phyloP scores from a whole-genome alignment of 78 protist genomes.

The Anaeramoeba flamelloides region DNA sequence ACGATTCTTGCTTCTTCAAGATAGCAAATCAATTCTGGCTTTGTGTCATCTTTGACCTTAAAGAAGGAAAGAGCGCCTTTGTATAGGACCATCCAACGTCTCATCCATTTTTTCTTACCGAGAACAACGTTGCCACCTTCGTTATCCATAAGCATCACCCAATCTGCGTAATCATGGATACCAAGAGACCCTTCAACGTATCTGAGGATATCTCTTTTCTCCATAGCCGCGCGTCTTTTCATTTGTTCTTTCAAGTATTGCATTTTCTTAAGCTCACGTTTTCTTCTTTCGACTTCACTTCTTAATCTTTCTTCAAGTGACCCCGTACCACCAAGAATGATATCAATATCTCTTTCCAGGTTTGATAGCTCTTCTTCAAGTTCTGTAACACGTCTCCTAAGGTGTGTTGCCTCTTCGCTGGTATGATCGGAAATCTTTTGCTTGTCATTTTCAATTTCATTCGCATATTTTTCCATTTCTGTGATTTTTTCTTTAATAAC shows the following conservation, averaged over 20 bases:
- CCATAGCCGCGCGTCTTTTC: background rate
- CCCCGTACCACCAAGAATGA: background rate
- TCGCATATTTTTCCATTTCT: background rate
- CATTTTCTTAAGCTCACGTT: background rate
- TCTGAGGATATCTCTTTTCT: background rate
- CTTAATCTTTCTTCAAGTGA: background rate
- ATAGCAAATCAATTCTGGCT: background rate
- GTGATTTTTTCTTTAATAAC: background rate
- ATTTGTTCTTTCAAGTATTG: background rate
- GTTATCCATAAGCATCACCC: no score
- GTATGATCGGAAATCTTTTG: background rate
- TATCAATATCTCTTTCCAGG: background rate
- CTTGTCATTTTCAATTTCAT: background rate
- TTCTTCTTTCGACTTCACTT: background rate
- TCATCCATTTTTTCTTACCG: no score
- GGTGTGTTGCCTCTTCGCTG: background rate
- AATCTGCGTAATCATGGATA: background rate
- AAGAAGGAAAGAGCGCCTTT: no score
- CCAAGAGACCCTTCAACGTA: background rate
- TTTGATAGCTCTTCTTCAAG: background rate
- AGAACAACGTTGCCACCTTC: no score
- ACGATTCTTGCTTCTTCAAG: background rate
- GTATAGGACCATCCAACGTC: no score
- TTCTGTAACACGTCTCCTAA: background rate
- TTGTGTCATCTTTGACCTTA: background rate